A percentile compares a stretch with the other conserved stretches of the same genome.
Conservation (phyloP, 2,329 filamentous ascomycete species). For the Ophiostoma quercus region DNA sequence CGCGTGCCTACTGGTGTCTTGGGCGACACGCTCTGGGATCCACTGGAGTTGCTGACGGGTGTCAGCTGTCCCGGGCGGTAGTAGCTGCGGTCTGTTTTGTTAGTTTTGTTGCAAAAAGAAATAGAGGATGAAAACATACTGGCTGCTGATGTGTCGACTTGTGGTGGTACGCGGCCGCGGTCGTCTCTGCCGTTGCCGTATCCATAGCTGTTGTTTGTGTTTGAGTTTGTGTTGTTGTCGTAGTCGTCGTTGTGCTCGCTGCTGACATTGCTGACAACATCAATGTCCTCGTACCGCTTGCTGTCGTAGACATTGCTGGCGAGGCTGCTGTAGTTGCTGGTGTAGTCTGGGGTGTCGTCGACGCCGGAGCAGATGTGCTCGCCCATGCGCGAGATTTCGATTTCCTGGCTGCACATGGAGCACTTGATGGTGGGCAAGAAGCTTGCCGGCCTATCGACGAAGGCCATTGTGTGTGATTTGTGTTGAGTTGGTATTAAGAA, state of each 20-base stretch:
- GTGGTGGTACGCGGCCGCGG: constrained; percentile 45
- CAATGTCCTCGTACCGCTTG: constrained; percentile 1
- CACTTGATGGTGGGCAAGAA: constrained; percentile 84
- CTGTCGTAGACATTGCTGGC: background rate
- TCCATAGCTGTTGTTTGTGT: constrained; percentile 31
- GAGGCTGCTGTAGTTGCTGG: constrained; percentile 4
- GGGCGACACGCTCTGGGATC: constrained; percentile 60
- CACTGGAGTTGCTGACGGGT: constrained; percentile 56
- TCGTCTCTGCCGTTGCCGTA: constrained; percentile 35
- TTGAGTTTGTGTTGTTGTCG: constrained; percentile 13
- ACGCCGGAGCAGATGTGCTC: constrained; percentile 67
- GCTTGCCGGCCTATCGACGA: constrained; percentile 48
- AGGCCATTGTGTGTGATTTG: constrained; percentile 22
- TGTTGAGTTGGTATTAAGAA: background rate
- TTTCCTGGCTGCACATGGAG: constrained; percentile 69
- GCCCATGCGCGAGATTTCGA: constrained; percentile 80
- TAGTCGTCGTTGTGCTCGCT: background rate
- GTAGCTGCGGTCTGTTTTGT: constrained; percentile 48
- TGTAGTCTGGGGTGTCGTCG: constrained; percentile 36
- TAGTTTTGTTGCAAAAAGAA: constrained; percentile 29
- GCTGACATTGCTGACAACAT: constrained; percentile 31
- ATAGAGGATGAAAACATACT: constrained; percentile 42
- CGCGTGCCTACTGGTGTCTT: constrained; percentile 46
- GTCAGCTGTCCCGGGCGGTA: constrained; percentile 55
- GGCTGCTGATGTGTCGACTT: constrained; percentile 53